Evolutionary conservation across 306 rosid species (phyloP).

Genomic region (Pyrus betulifolia): DNA sequence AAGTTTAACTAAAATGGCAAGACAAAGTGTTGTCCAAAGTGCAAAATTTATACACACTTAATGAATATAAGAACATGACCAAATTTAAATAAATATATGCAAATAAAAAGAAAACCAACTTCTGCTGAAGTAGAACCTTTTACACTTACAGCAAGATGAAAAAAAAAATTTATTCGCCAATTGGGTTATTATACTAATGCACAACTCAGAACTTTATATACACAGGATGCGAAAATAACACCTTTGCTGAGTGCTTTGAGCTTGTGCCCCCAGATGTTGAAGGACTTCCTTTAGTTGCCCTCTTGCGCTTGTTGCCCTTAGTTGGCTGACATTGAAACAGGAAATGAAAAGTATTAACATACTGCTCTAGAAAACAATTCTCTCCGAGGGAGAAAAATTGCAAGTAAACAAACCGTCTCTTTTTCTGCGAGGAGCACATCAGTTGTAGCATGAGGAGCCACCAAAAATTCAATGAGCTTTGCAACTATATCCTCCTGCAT

Average conservation of each 20-base stretch:
- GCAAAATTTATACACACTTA: not conserved
- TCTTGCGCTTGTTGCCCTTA: constrained; percentile 70
- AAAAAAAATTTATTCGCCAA: not conserved
- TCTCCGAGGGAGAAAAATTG: not conserved
- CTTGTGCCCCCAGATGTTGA: constrained; percentile 43
- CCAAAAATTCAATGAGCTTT: constrained; percentile 75
- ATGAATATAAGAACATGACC: too few relatives aligned
- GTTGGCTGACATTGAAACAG: constrained; percentile 38
- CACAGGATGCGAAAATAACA: constrained; percentile 24
- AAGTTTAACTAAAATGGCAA: not conserved
- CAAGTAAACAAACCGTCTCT: constrained; percentile 49
- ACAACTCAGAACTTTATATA: constrained; percentile 5
- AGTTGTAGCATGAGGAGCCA: constrained; percentile 76
- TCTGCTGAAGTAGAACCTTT: not conserved
- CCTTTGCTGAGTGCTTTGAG: constrained; percentile 67
- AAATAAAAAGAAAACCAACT: not conserved
- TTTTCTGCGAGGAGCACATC: constrained; percentile 64
- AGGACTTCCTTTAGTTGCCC: constrained; percentile 45
- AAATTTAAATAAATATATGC: too few relatives aligned
- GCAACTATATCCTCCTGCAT: constrained; percentile 76
- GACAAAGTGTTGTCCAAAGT: not conserved
- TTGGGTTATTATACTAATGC: not conserved
- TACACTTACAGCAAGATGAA: not conserved
- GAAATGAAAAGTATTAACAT: constrained; percentile 7
- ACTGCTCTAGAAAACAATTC: not conserved